Conservation (phyloP, 768 basidiomycete genomes). For the button mushroom (Agaricus bisporus) region DNA sequence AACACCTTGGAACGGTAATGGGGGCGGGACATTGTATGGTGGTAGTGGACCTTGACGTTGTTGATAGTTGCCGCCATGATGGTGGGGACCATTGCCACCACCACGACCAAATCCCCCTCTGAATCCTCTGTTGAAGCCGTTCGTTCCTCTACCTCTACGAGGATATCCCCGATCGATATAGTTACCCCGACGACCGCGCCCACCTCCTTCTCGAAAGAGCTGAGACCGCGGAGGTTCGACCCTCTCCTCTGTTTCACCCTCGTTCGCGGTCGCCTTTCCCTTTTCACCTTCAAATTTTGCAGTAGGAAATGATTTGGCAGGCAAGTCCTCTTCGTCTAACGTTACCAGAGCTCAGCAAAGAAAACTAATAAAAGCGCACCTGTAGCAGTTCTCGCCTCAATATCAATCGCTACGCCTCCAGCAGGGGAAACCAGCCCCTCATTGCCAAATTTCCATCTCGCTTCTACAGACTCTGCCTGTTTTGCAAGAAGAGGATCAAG, state of each 20-base stretch:
- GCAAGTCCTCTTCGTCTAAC: too few relatives aligned
- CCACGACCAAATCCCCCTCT: constrained; percentile 28
- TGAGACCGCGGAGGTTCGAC: neutral
- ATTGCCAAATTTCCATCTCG: constrained; percentile 57
- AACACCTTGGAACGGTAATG: constrained; percentile 19
- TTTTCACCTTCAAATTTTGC: neutral
- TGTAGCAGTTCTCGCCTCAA: neutral
- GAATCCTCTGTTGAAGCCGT: constrained; percentile 30
- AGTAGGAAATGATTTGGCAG: too few relatives aligned
- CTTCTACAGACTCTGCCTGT: constrained; percentile 1
- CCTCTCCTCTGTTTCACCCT: neutral
- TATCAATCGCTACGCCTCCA: neutral
- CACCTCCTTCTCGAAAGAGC: neutral
- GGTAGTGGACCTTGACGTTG: constrained; percentile 22
- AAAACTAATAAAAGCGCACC: neutral
- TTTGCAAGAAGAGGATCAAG: constrained; percentile 8
- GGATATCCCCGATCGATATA: constrained; percentile 21
- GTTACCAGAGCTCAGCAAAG: neutral
- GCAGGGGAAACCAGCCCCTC: constrained; percentile 17
- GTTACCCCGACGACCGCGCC: constrained; percentile 22
- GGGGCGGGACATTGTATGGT: constrained; percentile 24
- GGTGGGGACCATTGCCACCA: constrained; percentile 17
- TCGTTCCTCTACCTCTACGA: constrained; percentile 20
- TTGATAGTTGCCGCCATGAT: constrained; percentile 15
- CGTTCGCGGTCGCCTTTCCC: neutral